phyloP scores from a whole-genome alignment of 164 flowering plant species.

The Protea cynaroides region DNA sequence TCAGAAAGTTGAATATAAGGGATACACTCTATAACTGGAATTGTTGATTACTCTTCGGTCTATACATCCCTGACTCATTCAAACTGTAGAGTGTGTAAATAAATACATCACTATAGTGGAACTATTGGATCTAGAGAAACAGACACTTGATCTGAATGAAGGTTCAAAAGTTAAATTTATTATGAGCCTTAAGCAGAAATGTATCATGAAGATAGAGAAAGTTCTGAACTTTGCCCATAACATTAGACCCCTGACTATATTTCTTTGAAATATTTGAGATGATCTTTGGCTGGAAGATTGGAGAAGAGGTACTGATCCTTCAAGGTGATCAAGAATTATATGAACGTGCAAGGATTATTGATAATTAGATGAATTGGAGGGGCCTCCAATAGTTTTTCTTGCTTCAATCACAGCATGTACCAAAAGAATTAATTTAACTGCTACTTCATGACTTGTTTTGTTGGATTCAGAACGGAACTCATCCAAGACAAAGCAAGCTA shows the following conservation, averaged over 20 bases:
- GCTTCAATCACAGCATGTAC: constrained; percentile 89
- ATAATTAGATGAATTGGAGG: constrained; percentile 63
- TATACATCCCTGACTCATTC: constrained; percentile 82
- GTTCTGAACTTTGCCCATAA: constrained; percentile 78
- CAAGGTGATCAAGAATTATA: constrained; percentile 76
- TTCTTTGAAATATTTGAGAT: constrained; percentile 54
- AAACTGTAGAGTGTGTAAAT: constrained; percentile 41
- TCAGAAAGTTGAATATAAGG: constrained; percentile 27
- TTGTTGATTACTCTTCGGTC: constrained; percentile 71
- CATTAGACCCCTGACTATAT: constrained; percentile 68
- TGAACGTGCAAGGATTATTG: constrained; percentile 82
- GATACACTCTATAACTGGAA: constrained; percentile 71
- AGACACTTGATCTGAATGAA: constrained; percentile 37
- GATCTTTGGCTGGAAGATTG: constrained; percentile 62
- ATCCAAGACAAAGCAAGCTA: constrained; percentile 92
- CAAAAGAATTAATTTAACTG: constrained; percentile 89
- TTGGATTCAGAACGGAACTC: constrained; percentile 98
- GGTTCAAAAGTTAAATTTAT: constrained; percentile 87
- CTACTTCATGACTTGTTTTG: constrained; percentile 90
- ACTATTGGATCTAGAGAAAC: constrained; percentile 38
- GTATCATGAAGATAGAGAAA: constrained; percentile 59
- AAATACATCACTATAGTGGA: constrained; percentile 42
- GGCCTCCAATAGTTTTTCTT: constrained; percentile 55
- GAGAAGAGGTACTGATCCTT: constrained; percentile 67
- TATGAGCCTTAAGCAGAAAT: constrained; percentile 55